phyloP scores from a whole-genome alignment of 202 grass and related monocot species.

The Panicum virgatum region DNA sequence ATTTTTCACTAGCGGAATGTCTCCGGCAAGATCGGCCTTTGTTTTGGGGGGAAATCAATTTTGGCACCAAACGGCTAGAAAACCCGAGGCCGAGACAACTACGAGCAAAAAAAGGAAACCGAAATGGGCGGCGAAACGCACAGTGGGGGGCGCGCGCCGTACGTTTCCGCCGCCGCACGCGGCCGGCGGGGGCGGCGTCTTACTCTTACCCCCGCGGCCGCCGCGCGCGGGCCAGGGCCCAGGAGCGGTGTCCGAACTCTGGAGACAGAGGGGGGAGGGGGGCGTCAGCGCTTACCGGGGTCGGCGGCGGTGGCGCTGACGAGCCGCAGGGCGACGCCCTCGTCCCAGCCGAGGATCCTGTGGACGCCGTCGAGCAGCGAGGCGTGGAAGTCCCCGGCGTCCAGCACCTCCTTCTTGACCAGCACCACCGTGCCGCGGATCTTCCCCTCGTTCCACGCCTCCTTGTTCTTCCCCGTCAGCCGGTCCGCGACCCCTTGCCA shows the following conservation, averaged over 20 bases:
- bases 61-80: not conserved
- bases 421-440: conserved; percentile 55
- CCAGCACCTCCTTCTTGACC: conserved; percentile 64
- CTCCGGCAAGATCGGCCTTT: not conserved
- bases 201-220: not conserved
- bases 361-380: conserved; percentile 67
- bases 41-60: not conserved
- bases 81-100: not conserved
- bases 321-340: conserved; percentile 62
- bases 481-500: conserved; percentile 43
- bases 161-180: not conserved
- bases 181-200: not conserved
- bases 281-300: conserved; percentile 27
- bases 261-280: too few species aligned
- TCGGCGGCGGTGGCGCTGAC: conserved; percentile 78
- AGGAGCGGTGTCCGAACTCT: not conserved
- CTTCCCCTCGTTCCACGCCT: conserved; percentile 51
- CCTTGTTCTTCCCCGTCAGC: conserved; percentile 66
- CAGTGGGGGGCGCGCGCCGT: not conserved
- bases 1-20: not conserved
- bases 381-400: conserved; percentile 55
- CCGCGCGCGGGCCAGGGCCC: not conserved
- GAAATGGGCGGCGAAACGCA: not conserved
- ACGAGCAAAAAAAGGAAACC: not conserved
- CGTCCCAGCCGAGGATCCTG: conserved; percentile 45